Evolutionary conservation across 2,329 filamentous ascomycete genomes (phyloP).

Genomic region (Phialophora tarda): DNA sequence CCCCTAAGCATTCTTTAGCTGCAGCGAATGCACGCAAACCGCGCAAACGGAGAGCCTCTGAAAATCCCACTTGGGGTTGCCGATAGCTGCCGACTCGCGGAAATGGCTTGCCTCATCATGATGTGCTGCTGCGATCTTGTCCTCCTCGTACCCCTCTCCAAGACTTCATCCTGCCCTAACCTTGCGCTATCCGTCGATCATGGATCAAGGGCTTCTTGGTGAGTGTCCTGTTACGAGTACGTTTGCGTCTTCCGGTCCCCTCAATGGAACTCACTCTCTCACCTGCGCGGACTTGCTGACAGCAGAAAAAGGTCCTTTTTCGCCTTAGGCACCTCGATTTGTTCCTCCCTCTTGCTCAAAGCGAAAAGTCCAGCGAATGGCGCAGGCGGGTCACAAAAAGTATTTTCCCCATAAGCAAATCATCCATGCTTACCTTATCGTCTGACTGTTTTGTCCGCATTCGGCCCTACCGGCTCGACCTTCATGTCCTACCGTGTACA

Average conservation of each 20-base stretch:
- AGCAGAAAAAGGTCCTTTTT: not conserved
- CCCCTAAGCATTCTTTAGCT: conserved; percentile 29
- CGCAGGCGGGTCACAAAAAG: not conserved
- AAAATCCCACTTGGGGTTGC: conserved; percentile 1
- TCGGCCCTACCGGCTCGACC: conserved; percentile 6
- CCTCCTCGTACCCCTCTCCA: conserved; percentile 10
- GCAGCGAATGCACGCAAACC: conserved; percentile 13
- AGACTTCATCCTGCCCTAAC: conserved; percentile 14
- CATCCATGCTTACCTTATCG: conserved; percentile 23
- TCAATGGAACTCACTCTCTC: not conserved
- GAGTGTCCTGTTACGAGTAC: not conserved
- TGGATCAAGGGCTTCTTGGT: conserved; percentile 11
- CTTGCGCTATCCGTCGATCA: conserved; percentile 34
- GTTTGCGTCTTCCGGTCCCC: not conserved
- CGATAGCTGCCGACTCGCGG: conserved; percentile 18
- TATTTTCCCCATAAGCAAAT: conserved; percentile 23
- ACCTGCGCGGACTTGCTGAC: conserved; percentile 8
- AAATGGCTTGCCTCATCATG: conserved; percentile 15
- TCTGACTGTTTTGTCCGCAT: conserved; percentile 11
- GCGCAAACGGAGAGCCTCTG: conserved; percentile 1
- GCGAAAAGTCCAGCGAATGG: not conserved
- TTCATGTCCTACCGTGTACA: not conserved
- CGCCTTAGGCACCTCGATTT: not conserved
- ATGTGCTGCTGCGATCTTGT: conserved; percentile 21
- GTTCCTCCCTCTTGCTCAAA: not conserved